These are phyloP conservation scores for Alternaria viburni DNA, from an alignment of 2,329 filamentous ascomycete species.

Conservation along the genomic window DNA sequence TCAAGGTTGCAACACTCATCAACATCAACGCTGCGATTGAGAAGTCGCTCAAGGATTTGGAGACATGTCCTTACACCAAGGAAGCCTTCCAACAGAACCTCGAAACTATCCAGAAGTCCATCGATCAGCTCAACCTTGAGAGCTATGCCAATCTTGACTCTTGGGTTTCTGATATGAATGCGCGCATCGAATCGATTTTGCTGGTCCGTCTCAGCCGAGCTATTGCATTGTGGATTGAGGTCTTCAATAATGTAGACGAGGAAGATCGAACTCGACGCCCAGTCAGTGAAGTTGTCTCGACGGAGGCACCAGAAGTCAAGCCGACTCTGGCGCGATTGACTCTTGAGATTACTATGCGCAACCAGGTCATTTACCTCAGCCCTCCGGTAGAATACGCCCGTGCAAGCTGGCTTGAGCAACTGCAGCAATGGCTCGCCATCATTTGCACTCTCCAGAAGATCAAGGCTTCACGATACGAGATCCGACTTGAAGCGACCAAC, in stretches of 20 bases:
- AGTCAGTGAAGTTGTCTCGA: slow-evolving; percentile 47
- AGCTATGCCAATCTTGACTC: slow-evolving; percentile 91
- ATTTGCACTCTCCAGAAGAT: slow-evolving; percentile 93
- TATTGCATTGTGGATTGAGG: slow-evolving; percentile 83
- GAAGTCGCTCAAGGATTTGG: slow-evolving; percentile 81
- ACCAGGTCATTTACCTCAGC: slow-evolving; percentile 95
- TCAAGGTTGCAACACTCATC: slow-evolving; percentile 79
- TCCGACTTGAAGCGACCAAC: slow-evolving; percentile 71
- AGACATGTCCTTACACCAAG: slow-evolving; percentile 81
- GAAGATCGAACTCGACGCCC: slow-evolving; percentile 35
- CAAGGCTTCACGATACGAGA: slow-evolving; percentile 93
- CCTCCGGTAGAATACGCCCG: slow-evolving; percentile 90
- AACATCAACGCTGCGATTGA: slow-evolving; percentile 82
- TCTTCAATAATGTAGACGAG: slow-evolving; percentile 67
- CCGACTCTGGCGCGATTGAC: slow-evolving; percentile 76
- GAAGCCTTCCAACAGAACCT: slow-evolving; percentile 80
- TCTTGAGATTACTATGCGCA: slow-evolving; percentile 96
- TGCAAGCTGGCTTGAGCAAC: slow-evolving; percentile 89
- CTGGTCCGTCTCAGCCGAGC: slow-evolving; percentile 83
- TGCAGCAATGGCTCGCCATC: slow-evolving; percentile 91
- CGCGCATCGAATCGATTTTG: slow-evolving; percentile 80
- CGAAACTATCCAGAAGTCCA: slow-evolving; percentile 85
- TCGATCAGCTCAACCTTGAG: slow-evolving; percentile 95
- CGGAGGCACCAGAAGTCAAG: slow-evolving; percentile 50
- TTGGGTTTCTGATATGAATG: slow-evolving; percentile 89